A percentile compares a stretch with the other conserved stretches of the same genome.
Evolutionary conservation across 129 eudicot genomes (phyloP).

Genomic region (Mikania micrantha): DNA sequence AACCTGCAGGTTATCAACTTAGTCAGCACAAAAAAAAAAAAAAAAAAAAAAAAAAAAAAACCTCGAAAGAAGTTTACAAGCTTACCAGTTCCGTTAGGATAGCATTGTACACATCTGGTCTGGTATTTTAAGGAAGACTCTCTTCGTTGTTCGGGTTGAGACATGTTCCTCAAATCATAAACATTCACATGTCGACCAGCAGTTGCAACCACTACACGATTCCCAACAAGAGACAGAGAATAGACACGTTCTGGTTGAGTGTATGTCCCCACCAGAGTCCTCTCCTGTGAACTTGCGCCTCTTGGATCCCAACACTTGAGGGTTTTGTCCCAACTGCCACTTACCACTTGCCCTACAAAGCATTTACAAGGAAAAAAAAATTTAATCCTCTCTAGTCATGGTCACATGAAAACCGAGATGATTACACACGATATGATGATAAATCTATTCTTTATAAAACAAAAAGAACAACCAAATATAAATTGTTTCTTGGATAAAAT

Average conservation of each 20-base stretch:
- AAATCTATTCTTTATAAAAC: too few species aligned
- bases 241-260: slow-evolving; percentile 97
- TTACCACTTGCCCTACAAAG: slow-evolving; percentile 79
- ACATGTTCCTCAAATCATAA: slow-evolving; percentile 91
- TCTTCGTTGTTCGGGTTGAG: slow-evolving; percentile 89
- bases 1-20: slow-evolving; percentile 46
- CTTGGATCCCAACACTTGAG: slow-evolving; percentile 99
- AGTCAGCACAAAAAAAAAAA: not conserved
- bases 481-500: too few species aligned
- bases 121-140: slow-evolving; percentile 91
- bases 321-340: slow-evolving; percentile 98
- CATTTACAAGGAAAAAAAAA: not conserved
- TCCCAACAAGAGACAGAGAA: slow-evolving; percentile 80
- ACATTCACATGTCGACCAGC: slow-evolving; percentile 97
- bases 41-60: not conserved
- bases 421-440: too few species aligned
- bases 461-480: not conserved
- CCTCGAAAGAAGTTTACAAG: not conserved
- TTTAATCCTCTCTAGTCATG: not conserved
- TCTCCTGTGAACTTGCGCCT: slow-evolving; percentile 88
- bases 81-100: slow-evolving; percentile 92
- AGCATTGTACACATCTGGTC: slow-evolving; percentile 92
- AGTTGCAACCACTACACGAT: slow-evolving; percentile 89
- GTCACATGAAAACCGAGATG: too few species aligned
- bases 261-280: slow-evolving; percentile 77